These are phyloP conservation scores for Myxozyma vanderwaltii DNA, from an alignment of 805 yeast genomes.

Conservation along the genomic window DNA sequence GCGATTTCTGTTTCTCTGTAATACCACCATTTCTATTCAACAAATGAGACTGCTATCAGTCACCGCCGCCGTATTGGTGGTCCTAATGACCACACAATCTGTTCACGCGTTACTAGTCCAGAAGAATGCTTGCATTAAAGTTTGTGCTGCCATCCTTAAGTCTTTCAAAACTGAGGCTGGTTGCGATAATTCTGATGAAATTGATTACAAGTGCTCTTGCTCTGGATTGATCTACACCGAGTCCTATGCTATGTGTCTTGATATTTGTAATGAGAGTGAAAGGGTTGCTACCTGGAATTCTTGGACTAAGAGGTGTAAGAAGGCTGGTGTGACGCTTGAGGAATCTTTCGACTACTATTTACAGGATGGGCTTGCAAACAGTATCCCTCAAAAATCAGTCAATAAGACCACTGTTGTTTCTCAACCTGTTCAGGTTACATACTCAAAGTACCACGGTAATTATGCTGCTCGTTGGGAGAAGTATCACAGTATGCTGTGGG, in stretches of 20 bases:
- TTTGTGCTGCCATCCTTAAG: background rate
- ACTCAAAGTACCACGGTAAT: background rate
- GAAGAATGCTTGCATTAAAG: background rate
- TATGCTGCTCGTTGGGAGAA: slow-evolving; percentile 12
- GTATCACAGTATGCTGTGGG: slow-evolving; percentile 11
- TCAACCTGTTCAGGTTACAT: slow-evolving; percentile 11
- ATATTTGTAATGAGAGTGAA: slow-evolving; percentile 10
- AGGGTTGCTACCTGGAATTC: slow-evolving; percentile 7
- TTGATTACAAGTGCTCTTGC: slow-evolving; percentile 21
- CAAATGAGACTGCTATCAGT: background rate
- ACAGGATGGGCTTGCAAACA: slow-evolving; percentile 6
- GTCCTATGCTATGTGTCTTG: slow-evolving; percentile 22
- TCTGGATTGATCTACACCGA: slow-evolving; percentile 12
- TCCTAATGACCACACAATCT: background rate
- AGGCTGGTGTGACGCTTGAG: slow-evolving; percentile 9
- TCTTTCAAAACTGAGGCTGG: slow-evolving; percentile 7
- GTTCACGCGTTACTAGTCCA: background rate
- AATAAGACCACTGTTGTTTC: slow-evolving; percentile 10
- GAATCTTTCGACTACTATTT: slow-evolving; percentile 7
- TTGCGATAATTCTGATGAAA: background rate
- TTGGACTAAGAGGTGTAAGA: slow-evolving; percentile 8
- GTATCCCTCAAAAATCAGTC: slow-evolving; percentile 1
- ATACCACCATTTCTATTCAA: background rate
- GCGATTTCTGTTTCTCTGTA: background rate
- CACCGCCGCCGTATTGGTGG: background rate